Percentiles rank a stretch among this genome's conserved stretches.
Evolutionary conservation across 1,284 basidiomycete genomes (phyloP).

Genomic region (Stygiomarasmius scandens): DNA sequence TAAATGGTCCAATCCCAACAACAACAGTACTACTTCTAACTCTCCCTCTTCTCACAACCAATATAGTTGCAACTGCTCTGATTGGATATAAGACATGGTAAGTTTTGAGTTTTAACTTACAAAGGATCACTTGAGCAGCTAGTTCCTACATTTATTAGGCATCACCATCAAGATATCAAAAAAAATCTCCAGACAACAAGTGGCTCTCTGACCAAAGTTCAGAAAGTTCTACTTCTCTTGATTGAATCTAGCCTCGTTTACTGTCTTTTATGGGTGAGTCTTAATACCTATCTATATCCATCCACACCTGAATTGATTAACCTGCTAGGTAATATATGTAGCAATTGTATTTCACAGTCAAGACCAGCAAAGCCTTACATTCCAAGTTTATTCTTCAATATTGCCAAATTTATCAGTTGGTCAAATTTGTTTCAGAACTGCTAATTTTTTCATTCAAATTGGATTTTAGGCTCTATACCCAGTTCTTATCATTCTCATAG

Average conservation of each 20-base stretch:
- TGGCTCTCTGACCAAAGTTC: background rate
- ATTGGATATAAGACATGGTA: background rate
- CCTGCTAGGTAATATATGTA: too few relatives aligned
- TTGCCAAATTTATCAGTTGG: too few relatives aligned
- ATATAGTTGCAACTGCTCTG: background rate
- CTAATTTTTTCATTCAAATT: too few relatives aligned
- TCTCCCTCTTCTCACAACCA: background rate
- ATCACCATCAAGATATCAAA: background rate
- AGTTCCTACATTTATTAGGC: background rate
- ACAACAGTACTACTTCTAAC: background rate
- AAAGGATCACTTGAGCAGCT: background rate
- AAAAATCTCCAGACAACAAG: background rate
- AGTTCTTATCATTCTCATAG: too few relatives aligned
- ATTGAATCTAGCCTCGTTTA: background rate
- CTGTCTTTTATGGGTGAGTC: background rate
- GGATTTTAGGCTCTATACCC: too few relatives aligned
- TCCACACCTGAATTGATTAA: too few relatives aligned
- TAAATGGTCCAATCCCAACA: background rate
- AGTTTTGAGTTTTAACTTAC: too few relatives aligned
- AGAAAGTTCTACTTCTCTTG: background rate
- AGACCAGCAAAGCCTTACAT: too few relatives aligned
- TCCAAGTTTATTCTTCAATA: too few relatives aligned
- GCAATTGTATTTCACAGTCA: too few relatives aligned
- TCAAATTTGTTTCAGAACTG: too few relatives aligned
- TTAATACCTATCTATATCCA: too few relatives aligned